Evolutionary conservation across 805 yeast genomes (phyloP), one percentile per base, ranked within the genome.

Genomic region (Kodamaea jinghongensis): DNA sequence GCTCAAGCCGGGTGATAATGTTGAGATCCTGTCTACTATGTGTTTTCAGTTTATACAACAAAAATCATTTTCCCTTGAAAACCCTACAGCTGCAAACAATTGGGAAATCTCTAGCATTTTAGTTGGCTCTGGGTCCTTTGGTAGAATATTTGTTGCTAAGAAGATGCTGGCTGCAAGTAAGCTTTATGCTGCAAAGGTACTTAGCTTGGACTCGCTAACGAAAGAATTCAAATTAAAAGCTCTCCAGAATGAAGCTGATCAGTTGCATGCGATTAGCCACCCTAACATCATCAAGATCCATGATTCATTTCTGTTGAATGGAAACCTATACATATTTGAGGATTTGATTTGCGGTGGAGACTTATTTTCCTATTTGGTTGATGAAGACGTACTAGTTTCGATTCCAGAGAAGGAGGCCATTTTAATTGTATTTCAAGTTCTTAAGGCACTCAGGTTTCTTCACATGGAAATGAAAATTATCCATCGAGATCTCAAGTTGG

Each of bases 71-170:
- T 7, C 6, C 5, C 6, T 9, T 27, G n/a, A 6, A 11, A 27
- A 20, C 8, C 7, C 8, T 8, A 20, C 23, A 5, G 23, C 8
- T 20, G 23, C 6, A 5, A 9, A 27, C 6, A 27, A 28, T 12
- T 28, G 31, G 31, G 15, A n/a, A 6, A 26, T 15, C 7, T 22
- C 38, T n/a, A 45, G 39, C 10, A 28, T 38, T 11, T 48, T 72
- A 3, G 52, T 79, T 20, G 84, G 84, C 0, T 59, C 61, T 38
- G 85, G 85, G 2, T 73, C 83, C 0, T 79, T 77, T 64, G 85
- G 86, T 1, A 67, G 68, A 38, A 83, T 78, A 2, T 61, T 58
- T 42, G 54, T 70, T 17, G 67, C 72, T 4, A 40, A 50, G 28
- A 51, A 57, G 28, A 34, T n/a, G 44, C 51, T 20, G 23, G n/a